Percentiles rank a stretch among this genome's conserved stretches.
Conservation (phyloP, 768 basidiomycete genomes). For the Hygrocybe punicea region DNA sequence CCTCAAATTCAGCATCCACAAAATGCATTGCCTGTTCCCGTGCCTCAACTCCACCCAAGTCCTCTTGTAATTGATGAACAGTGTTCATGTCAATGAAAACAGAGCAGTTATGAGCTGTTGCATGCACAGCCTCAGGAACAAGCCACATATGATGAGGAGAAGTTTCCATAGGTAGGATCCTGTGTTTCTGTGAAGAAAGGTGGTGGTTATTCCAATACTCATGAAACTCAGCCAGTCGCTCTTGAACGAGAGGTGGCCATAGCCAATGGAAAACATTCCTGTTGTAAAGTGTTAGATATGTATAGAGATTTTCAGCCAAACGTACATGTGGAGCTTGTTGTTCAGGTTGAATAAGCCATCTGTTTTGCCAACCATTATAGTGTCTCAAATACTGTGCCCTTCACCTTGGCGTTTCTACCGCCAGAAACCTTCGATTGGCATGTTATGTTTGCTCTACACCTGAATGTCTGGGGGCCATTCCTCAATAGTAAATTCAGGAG, state of each 20-base stretch:
- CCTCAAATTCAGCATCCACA: conserved; percentile 1
- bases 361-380: not conserved
- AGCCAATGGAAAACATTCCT: conserved; percentile 22
- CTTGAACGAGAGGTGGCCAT: conserved; percentile 25
- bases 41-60: conserved; percentile 1
- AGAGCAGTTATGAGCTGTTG: not conserved
- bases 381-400: conserved; percentile 6
- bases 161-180: not conserved
- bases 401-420: conserved; percentile 14
- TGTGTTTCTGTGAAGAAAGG: not conserved
- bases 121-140: not conserved
- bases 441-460: conserved; percentile 23
- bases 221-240: conserved; percentile 16
- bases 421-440: conserved; percentile 26
- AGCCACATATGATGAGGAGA: conserved; percentile 2
- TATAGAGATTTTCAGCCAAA: not conserved
- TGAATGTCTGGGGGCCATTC: conserved; percentile 3
- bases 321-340: not conserved
- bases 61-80: conserved; percentile 6
- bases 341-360: not conserved
- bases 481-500: too few relatives aligned
- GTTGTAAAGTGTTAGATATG: not conserved
- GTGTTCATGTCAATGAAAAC: not conserved
- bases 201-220: conserved; percentile 23
- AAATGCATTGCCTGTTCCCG: conserved; percentile 7